Percentiles rank a stretch among this genome's conserved stretches.
Evolutionary conservation across 148 eudicot genomes (phyloP).

Genomic region (Nyssa sinensis): DNA sequence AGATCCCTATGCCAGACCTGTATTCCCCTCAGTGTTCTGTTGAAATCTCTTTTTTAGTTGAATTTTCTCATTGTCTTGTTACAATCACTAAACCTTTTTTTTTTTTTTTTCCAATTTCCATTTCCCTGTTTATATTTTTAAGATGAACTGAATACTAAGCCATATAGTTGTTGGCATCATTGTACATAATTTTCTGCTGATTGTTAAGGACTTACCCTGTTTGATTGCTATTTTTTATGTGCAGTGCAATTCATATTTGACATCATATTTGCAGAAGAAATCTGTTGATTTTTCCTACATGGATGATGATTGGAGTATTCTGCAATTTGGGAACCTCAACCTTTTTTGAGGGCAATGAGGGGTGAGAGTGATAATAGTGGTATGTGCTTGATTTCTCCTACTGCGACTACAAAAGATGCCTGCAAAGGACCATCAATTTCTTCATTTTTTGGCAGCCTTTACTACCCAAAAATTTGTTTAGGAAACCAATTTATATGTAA

Average conservation of each 20-base stretch:
- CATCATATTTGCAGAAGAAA: slow-evolving; percentile 64
- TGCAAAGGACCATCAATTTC: background rate
- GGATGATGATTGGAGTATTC: background rate
- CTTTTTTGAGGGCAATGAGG: background rate
- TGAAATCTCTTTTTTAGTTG: background rate
- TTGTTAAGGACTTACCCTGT: background rate
- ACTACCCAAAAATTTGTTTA: background rate
- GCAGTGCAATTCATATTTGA: slow-evolving; percentile 68
- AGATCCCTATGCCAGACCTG: background rate
- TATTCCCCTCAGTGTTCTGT: too few species aligned
- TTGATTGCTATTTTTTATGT: slow-evolving; percentile 9
- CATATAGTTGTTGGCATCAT: background rate
- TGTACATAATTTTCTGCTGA: background rate
- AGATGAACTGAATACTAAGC: background rate
- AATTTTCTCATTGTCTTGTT: too few species aligned
- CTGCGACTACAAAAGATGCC: background rate
- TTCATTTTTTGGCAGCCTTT: too few species aligned
- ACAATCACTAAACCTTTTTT: too few species aligned
- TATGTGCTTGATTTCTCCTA: background rate
- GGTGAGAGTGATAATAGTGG: background rate
- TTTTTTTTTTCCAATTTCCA: background rate
- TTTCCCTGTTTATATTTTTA: background rate
- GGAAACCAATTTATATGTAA: background rate
- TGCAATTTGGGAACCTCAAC: background rate
- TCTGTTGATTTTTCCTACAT: slow-evolving; percentile 29